Evolutionary conservation across 768 basidiomycete species (phyloP), one percentile per base, ranked within the genome.

Genomic region (Panaeolus cyanescens): DNA sequence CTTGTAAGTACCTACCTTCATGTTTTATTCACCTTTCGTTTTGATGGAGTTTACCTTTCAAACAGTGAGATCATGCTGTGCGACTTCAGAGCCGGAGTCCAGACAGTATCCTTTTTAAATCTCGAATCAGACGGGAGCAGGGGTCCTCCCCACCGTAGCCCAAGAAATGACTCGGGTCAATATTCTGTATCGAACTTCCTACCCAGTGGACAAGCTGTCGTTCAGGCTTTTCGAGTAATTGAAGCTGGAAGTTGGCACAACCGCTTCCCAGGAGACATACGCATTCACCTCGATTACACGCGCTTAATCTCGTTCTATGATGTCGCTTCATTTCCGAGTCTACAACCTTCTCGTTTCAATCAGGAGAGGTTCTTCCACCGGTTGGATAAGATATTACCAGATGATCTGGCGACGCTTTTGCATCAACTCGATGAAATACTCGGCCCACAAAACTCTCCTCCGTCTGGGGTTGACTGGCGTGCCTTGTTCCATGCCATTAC

Each of bases 61-160:
- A n/a, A 4, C 58, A 83, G 81, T 60, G 83, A 84, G 67, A 68
- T 81, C 15, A 80, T 82, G 76, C 68, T 82, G 7, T 83, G 82
- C 62, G 74, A 83, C 62, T 82, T 84, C 62, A 74, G 70, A 1
- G 64, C 68, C 1, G 80, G 79, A 2, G 68, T 83, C 5, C 67
- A 75, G 8, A 63, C 73, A 3, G 73, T 78, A 5, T 79, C 82
- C n/a, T 77, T 80, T 63, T 62, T 74, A 4, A 72, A 79, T 37
- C 64, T 82, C 34, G 60, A 58, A 5, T 15, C 63, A 3, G 34
- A 59, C 5, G 62, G 59, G 15, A 55, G 19, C 34, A 28, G 17
- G n/a, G 25, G 17, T 54, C 62, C 36, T n/a, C 59, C n/a, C 22
- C 39, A 9, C 8, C 50, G 5, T 39, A 9, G 28, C 9, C 55